Base-by-base conservation (phyloP, 495 filamentous ascomycete genomes). In the Oidiodendron maius region DNA sequence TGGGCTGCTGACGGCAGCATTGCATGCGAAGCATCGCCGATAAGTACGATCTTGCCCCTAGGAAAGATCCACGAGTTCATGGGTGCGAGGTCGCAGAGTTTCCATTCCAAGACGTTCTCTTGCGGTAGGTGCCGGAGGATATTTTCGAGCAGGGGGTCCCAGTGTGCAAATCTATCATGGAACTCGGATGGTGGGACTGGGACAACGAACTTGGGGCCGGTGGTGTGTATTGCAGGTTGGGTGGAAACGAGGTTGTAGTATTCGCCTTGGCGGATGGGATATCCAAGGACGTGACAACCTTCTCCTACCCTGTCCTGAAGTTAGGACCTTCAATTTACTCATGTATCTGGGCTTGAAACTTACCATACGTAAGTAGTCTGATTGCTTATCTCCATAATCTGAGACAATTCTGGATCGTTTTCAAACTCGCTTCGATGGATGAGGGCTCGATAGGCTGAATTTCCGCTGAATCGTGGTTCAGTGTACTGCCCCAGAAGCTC, bases 1-100 rank as follows among this genome's bases (percentile, higher is more conserved):
- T 72, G 66, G 2, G 69, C 69, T 61, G 72, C 69, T 42, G 73
- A 73, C 1, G 72, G 69, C 5, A 75, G 53, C 70, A 76, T 74
- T 1, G 72, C 63, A 54, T 75, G 73, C 12, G 70, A 70, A 3
- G 70, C 72, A 43, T 77, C 73, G n/a, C 72, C 59, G 0, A 74
- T 36, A 3, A 76, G 61, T 0, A 73, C 40, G 3, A 70, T 23
- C 30, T 62, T 65, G 2, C 58, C 61, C 4, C 50, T 52, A 12
- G 46, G 36, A 11, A 43, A 24, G 8, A 56, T 42, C 68, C 72
- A 72, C 3, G 48, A 60, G 3, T 44, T 1, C 8, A 75, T 36
- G 2, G 44, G 44, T 15, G 17, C 44, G 4, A 46, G 25, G 16
- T 46, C 44, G 25, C 44, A 46, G 17, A 46, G 44, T 10, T 37